These are phyloP conservation scores for Suillus occidentalis DNA, from an alignment of 768 basidiomycete species.

Conservation along the genomic window DNA sequence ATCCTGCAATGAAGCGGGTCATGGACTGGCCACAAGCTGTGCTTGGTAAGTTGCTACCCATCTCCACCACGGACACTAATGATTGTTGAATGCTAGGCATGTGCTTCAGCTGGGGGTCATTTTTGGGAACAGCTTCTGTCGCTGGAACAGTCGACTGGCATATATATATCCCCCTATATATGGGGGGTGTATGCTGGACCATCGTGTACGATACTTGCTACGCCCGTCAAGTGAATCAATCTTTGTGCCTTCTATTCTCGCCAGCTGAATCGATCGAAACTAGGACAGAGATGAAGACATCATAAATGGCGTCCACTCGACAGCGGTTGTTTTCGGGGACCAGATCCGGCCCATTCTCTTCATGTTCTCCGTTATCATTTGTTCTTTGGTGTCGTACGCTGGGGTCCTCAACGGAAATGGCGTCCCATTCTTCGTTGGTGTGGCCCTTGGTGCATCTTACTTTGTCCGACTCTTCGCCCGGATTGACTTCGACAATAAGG, in stretches of 20 bases:
- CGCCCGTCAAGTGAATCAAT: background rate
- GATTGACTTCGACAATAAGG: background rate
- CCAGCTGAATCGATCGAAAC: slow-evolving; percentile 58
- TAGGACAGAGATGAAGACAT: slow-evolving; percentile 76
- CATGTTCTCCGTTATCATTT: slow-evolving; percentile 48
- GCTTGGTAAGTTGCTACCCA: slow-evolving; percentile 22
- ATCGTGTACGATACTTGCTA: background rate
- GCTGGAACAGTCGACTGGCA: background rate
- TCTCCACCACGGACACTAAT: background rate
- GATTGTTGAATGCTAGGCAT: background rate
- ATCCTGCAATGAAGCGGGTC: slow-evolving; percentile 29
- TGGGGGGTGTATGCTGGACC: background rate
- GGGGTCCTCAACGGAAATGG: slow-evolving; percentile 52
- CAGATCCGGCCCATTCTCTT: slow-evolving; percentile 58
- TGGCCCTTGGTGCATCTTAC: background rate
- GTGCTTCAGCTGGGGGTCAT: background rate
- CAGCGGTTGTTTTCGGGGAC: slow-evolving; percentile 68
- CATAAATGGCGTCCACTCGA: slow-evolving; percentile 71
- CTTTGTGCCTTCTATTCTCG: background rate
- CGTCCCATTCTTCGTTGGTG: background rate
- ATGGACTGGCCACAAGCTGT: slow-evolving; percentile 32
- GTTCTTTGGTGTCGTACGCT: slow-evolving; percentile 43
- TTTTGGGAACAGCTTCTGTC: background rate
- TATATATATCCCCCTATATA: background rate
- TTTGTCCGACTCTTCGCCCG: background rate